Conservation (phyloP, 495 filamentous ascomycete species). For the Annulohypoxylon nitens region DNA sequence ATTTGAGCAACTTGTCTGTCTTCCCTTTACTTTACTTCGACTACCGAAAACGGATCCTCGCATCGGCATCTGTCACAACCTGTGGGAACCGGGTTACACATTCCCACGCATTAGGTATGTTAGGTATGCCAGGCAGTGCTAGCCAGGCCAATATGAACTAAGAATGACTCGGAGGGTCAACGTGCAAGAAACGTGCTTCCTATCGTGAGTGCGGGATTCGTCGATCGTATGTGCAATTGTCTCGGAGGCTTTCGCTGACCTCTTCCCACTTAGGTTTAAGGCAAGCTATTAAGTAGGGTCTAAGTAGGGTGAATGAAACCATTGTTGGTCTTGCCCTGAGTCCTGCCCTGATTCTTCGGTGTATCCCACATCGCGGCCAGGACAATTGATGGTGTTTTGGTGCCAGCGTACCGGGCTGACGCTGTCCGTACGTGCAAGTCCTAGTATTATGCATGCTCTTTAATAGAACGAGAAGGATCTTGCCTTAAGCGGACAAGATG, state of each 20-base stretch:
- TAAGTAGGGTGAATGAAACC: constrained; percentile 39
- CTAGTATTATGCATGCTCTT: constrained; percentile 37
- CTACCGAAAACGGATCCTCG: constrained; percentile 44
- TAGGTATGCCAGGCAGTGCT: constrained; percentile 25
- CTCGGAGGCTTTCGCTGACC: constrained; percentile 41
- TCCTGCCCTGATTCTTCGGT: constrained; percentile 37
- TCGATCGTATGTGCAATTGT: constrained; percentile 38
- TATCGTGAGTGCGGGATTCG: constrained; percentile 47
- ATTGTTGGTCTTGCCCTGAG: neutral
- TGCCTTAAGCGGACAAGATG: constrained; percentile 23
- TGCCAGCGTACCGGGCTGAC: constrained; percentile 35
- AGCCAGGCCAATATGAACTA: constrained; percentile 31
- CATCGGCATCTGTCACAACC: constrained; percentile 36
- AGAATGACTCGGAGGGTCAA: constrained; percentile 29
- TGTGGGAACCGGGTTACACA: constrained; percentile 40
- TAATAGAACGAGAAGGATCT: constrained; percentile 14
- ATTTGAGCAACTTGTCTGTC: constrained; percentile 23
- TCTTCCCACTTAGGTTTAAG: constrained; percentile 33
- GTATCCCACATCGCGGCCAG: constrained; percentile 20
- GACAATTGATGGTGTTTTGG: constrained; percentile 2
- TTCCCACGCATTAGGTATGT: constrained; percentile 30
- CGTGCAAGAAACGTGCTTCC: constrained; percentile 49
- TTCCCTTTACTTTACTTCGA: constrained; percentile 29
- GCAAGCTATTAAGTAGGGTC: constrained; percentile 23
- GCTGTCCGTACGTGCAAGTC: constrained; percentile 16